Percentiles rank a stretch among this genome's conserved stretches.
These are phyloP conservation scores for Agaricus subrufescens DNA, from an alignment of 768 basidiomycete genomes.

Conservation along the genomic window DNA sequence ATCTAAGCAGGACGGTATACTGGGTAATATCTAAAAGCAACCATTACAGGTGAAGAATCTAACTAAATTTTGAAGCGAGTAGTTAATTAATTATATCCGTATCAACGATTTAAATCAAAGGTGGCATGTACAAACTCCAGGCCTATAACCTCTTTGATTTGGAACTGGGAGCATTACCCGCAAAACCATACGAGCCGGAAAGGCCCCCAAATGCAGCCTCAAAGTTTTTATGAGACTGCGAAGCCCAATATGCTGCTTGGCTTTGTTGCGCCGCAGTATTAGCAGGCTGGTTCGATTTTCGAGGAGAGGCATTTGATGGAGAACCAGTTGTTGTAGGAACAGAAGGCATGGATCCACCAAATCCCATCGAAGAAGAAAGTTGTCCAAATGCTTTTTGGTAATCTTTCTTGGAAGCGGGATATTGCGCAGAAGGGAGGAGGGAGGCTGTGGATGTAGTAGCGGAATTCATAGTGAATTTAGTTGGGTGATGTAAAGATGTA, in stretches of 20 bases:
- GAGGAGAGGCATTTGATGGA: not conserved
- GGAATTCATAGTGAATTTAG: not conserved
- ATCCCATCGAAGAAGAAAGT: constrained; percentile 7
- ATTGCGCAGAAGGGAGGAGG: not conserved
- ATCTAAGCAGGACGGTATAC: too few relatives aligned
- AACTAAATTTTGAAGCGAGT: too few relatives aligned
- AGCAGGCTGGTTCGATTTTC: not conserved
- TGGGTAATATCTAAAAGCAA: too few relatives aligned
- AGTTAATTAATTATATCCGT: not conserved
- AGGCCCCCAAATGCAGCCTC: constrained; percentile 7
- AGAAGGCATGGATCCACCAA: not conserved
- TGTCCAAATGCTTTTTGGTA: constrained; percentile 4
- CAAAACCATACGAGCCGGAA: constrained; percentile 4
- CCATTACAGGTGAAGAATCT: too few relatives aligned
- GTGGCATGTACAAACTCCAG: too few relatives aligned
- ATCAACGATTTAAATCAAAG: not conserved
- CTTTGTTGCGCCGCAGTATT: not conserved
- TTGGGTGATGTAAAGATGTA: not conserved
- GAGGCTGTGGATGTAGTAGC: constrained; percentile 4
- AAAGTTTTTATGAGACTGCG: constrained; percentile 9
- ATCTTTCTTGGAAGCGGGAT: not conserved
- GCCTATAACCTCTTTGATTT: not conserved
- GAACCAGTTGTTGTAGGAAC: not conserved
- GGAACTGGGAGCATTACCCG: constrained; percentile 3
- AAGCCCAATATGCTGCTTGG: constrained; percentile 8